Evolutionary conservation across 169 alveolate genomes (phyloP).

Genomic region (Plasmodium gallinaceum): DNA sequence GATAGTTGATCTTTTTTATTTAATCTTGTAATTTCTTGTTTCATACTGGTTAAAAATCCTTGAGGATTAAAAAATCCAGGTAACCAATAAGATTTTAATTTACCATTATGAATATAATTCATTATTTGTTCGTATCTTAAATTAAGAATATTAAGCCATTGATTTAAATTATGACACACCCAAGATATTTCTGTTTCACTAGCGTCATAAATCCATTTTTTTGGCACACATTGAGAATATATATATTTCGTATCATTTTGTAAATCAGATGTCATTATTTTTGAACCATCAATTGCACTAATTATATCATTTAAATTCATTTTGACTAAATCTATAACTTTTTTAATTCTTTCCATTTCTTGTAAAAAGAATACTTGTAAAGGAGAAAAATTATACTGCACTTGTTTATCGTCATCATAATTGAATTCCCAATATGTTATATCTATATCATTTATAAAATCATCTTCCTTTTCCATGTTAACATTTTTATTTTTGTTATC

Average conservation of each 20-base stretch:
- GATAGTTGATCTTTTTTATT: slow-evolving; percentile 94
- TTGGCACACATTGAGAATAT: slow-evolving; percentile 92
- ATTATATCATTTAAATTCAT: slow-evolving; percentile 90
- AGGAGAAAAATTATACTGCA: slow-evolving; percentile 87
- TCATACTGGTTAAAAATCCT: slow-evolving; percentile 97
- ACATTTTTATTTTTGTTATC: slow-evolving; percentile 45
- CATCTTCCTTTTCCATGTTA: slow-evolving; percentile 43
- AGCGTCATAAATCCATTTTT: slow-evolving; percentile 96
- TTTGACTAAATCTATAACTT: slow-evolving; percentile 93
- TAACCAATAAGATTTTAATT: slow-evolving; percentile 94
- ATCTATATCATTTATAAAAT: slow-evolving; percentile 19
- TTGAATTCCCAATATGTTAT: slow-evolving; percentile 66
- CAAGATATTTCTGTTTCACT: slow-evolving; percentile 97
- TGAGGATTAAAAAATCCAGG: slow-evolving; percentile 96
- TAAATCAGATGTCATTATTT: slow-evolving; percentile 95
- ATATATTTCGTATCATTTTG: slow-evolving; percentile 91
- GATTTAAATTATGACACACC: slow-evolving; percentile 95
- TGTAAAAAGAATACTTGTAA: slow-evolving; percentile 96
- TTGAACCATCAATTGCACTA: slow-evolving; percentile 95
- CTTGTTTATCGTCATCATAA: slow-evolving; percentile 62
- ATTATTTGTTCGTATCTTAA: slow-evolving; percentile 93
- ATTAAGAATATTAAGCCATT: slow-evolving; percentile 95
- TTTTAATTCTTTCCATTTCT: slow-evolving; percentile 96
- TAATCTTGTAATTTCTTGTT: slow-evolving; percentile 94
- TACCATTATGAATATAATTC: slow-evolving; percentile 94